Conservation (phyloP, 1,139 yeast genomes). For the Torulaspora globosa region DNA sequence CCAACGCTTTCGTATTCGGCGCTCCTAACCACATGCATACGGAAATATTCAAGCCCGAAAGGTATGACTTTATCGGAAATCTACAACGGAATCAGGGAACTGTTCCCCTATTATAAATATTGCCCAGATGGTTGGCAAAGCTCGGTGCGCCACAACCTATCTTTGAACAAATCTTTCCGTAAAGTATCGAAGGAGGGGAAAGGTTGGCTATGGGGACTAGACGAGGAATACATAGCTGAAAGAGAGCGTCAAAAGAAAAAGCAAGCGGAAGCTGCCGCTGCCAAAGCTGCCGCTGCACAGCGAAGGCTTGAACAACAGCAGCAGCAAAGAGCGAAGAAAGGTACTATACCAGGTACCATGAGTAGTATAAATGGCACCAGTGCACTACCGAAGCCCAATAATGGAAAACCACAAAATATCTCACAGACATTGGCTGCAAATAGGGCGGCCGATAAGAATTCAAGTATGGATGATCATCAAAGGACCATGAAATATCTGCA, state of each 20-base stretch:
- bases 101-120: slow-evolving; percentile 86
- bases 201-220: slow-evolving; percentile 92
- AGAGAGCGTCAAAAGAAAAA: slow-evolving; percentile 71
- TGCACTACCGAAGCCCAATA: slow-evolving; percentile 14
- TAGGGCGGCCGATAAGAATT: slow-evolving; percentile 30
- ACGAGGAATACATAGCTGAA: slow-evolving; percentile 76
- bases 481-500: slow-evolving; percentile 53
- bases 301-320: slow-evolving; percentile 48
- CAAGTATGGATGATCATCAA: slow-evolving; percentile 31
- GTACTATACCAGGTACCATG: slow-evolving; percentile 24
- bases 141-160: slow-evolving; percentile 82
- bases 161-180: slow-evolving; percentile 78
- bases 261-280: slow-evolving; percentile 59
- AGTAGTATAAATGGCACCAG: slow-evolving; percentile 12
- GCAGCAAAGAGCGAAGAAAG: slow-evolving; percentile 40
- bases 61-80: slow-evolving; percentile 86
- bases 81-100: slow-evolving; percentile 76
- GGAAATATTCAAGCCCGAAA: slow-evolving; percentile 56
- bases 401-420: slow-evolving; percentile 32
- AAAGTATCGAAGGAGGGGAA: slow-evolving; percentile 74
- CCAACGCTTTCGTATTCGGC: slow-evolving; percentile 79
- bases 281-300: slow-evolving; percentile 56
- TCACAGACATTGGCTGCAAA: slow-evolving; percentile 38
- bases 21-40: slow-evolving; percentile 72
- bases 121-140: slow-evolving; percentile 99